Conservation (phyloP, 73 alveolate species). For the Paramecium octaurelia region DNA sequence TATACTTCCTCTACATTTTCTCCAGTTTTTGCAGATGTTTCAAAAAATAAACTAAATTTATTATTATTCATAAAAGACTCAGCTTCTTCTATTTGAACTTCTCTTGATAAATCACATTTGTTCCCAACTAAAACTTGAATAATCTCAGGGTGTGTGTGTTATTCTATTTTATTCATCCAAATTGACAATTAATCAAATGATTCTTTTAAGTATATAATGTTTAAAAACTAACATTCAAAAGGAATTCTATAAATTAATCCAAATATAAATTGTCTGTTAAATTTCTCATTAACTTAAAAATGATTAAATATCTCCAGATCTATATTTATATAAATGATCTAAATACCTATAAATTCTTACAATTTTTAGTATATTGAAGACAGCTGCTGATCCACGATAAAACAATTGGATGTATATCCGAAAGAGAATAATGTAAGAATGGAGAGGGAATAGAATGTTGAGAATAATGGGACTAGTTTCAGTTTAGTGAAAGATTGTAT, state of each 20-base stretch:
- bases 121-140: slow-evolving; percentile 13
- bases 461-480: background rate
- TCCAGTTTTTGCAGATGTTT: slow-evolving; percentile 47
- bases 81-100: background rate
- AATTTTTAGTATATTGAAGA: too few relatives aligned
- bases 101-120: background rate
- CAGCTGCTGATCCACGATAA: too few relatives aligned
- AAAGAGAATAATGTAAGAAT: background rate
- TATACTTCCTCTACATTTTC: background rate
- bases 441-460: background rate
- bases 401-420: background rate
- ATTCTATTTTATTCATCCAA: background rate
- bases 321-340: too few relatives aligned
- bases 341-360: too few relatives aligned
- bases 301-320: too few relatives aligned
- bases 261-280: too few relatives aligned
- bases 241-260: too few relatives aligned
- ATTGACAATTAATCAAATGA: background rate
- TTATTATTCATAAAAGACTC: background rate
- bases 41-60: background rate
- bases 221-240: too few relatives aligned
- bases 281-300: too few relatives aligned
- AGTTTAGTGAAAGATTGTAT: background rate
- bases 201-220: background rate
- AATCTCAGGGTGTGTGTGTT: background rate